Conservation (phyloP, 139 green algal species). For the Micromonas pusilla region DNA sequence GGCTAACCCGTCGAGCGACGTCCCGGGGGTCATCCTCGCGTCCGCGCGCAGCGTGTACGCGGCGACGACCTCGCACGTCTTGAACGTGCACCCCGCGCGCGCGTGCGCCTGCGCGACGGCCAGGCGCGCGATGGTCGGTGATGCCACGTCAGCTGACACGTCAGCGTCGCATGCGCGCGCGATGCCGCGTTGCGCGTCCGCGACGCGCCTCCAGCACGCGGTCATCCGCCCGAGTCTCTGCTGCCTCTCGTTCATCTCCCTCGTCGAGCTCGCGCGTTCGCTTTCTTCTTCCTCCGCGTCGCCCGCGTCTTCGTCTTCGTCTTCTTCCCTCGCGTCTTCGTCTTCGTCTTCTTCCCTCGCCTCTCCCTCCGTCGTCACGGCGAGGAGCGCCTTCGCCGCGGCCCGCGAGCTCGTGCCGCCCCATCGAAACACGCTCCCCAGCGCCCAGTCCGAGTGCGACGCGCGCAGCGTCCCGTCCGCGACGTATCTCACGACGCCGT, state of each 20-base stretch:
- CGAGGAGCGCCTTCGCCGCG: neutral
- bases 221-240: neutral
- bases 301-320: too few species aligned
- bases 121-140: neutral
- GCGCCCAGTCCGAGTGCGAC: neutral
- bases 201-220: neutral
- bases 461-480: neutral
- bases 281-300: too few species aligned
- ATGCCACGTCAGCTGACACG: too few species aligned
- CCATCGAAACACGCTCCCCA: neutral
- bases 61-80: conserved; percentile 9
- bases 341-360: too few species aligned
- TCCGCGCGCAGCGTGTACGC: conserved; percentile 13
- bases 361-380: neutral
- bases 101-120: neutral
- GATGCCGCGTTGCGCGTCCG: neutral
- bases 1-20: neutral
- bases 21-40: neutral
- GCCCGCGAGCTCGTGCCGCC: neutral
- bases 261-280: too few species aligned
- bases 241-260: neutral
- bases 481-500: conserved; percentile 14
- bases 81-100: conserved; percentile 1
- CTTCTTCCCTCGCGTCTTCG: too few species aligned
- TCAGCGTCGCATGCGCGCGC: neutral